Conservation (phyloP, 768 basidiomycete species). For the Phlegmacium glaucopus region DNA sequence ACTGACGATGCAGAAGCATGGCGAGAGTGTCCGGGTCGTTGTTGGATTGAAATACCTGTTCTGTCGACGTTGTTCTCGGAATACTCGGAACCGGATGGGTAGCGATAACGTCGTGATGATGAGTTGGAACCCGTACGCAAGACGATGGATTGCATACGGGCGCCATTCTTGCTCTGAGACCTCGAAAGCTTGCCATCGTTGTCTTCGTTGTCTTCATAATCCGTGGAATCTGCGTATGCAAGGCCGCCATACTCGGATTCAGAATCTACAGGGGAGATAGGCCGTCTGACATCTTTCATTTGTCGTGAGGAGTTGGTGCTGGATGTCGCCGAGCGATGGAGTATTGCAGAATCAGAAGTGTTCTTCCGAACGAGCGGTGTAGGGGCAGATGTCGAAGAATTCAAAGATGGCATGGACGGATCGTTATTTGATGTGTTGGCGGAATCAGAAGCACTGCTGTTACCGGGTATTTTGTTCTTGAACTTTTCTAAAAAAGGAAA, state of each 20-base stretch:
- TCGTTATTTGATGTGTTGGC: constrained; percentile 6
- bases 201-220: constrained; percentile 35
- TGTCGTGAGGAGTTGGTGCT: constrained; percentile 13
- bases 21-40: constrained; percentile 8
- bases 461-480: constrained; percentile 34
- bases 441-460: constrained; percentile 3
- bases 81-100: not conserved
- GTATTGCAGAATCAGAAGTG: not conserved
- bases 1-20: constrained; percentile 21
- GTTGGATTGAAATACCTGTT: not conserved
- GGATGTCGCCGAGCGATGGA: constrained; percentile 7
- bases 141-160: not conserved
- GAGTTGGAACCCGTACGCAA: not conserved
- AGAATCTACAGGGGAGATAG: constrained; percentile 31
- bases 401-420: not conserved
- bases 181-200: constrained; percentile 20
- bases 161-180: constrained; percentile 13
- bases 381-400: not conserved
- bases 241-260: constrained; percentile 46
- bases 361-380: not conserved
- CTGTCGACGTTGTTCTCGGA: not conserved
- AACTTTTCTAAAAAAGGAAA: constrained; percentile 60
- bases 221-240: constrained; percentile 49
- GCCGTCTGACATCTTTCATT: constrained; percentile 3
- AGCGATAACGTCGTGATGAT: not conserved